Evolutionary conservation across 495 filamentous ascomycete species (phyloP).

Genomic region (Aspergillus bertholletiae): DNA sequence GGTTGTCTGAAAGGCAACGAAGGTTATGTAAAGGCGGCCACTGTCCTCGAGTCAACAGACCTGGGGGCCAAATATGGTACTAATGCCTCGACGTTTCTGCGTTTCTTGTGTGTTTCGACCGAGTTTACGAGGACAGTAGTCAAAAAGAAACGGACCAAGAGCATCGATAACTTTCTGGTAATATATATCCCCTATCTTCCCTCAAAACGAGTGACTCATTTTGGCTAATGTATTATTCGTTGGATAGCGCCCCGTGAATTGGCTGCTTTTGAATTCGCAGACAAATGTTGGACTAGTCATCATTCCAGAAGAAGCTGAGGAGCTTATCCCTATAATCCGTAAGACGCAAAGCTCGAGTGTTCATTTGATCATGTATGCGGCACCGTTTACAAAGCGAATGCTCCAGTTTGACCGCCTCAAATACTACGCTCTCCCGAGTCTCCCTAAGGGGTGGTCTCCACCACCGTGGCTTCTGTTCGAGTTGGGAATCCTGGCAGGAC

Average conservation of each 20-base stretch:
- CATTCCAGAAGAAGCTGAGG: constrained; percentile 54
- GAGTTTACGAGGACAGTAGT: constrained; percentile 40
- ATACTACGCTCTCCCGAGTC: constrained; percentile 3
- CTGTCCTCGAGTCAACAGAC: constrained; percentile 24
- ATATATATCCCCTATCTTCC: constrained; percentile 6
- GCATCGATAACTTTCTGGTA: constrained; percentile 37
- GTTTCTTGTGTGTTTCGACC: constrained; percentile 31
- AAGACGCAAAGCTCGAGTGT: neutral
- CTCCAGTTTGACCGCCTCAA: constrained; percentile 2
- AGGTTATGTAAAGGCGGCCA: constrained; percentile 20
- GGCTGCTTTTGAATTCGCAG: constrained; percentile 40
- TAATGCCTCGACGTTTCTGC: constrained; percentile 10
- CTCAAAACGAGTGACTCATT: neutral
- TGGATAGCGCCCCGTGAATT: constrained; percentile 42
- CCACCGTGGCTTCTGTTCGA: constrained; percentile 48
- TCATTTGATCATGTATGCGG: constrained; percentile 7
- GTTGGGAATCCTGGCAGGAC: constrained; percentile 52
- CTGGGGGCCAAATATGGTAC: constrained; percentile 35
- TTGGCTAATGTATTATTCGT: neutral
- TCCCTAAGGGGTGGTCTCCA: constrained; percentile 15
- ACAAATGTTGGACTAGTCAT: constrained; percentile 44
- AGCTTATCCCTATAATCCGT: constrained; percentile 38
- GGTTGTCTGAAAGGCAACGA: constrained; percentile 26
- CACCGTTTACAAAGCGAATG: constrained; percentile 5
- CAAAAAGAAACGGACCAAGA: constrained; percentile 5